Evolutionary conservation across 2,329 filamentous ascomycete species (phyloP).

Genomic region (Claviceps pusilla): DNA sequence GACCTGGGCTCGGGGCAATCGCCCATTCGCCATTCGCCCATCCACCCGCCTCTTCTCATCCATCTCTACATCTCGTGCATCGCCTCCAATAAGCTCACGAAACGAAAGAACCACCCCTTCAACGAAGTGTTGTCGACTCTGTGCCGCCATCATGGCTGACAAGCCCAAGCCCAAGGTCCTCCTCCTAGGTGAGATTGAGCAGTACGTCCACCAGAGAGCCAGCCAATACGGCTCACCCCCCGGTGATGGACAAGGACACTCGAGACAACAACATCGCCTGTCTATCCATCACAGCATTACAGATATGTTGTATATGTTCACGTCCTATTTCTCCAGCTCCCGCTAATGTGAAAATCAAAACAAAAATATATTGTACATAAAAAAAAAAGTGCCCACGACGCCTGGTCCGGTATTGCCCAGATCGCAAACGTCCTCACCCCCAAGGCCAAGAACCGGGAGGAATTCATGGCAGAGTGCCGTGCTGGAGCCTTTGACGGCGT

Average conservation of each 20-base stretch:
- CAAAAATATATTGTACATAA: background rate
- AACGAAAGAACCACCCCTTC: no score
- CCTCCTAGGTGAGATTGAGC: slow-evolving; percentile 23
- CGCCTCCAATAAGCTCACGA: background rate
- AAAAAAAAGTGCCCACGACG: slow-evolving; percentile 41
- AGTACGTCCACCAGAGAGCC: slow-evolving; percentile 15
- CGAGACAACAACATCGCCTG: background rate
- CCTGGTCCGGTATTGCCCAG: slow-evolving; percentile 46
- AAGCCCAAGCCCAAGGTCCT: slow-evolving; percentile 23
- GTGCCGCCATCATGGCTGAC: slow-evolving; percentile 9
- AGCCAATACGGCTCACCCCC: no score
- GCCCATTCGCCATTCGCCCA: no score
- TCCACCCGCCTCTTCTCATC: no score
- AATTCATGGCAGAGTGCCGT: slow-evolving; percentile 54
- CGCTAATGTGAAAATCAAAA: no score
- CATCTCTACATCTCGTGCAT: background rate
- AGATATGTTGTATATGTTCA: background rate
- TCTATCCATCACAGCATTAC: background rate
- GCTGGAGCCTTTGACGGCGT: slow-evolving; percentile 52
- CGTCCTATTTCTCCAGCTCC: no score
- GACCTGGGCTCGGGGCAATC: no score
- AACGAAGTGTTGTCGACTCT: background rate
- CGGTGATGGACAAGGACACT: no score
- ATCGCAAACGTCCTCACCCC: slow-evolving; percentile 53
- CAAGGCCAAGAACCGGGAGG: slow-evolving; percentile 42